Conservation (phyloP, 1,284 basidiomycete species). For the Trichosporon ovoides region DNA sequence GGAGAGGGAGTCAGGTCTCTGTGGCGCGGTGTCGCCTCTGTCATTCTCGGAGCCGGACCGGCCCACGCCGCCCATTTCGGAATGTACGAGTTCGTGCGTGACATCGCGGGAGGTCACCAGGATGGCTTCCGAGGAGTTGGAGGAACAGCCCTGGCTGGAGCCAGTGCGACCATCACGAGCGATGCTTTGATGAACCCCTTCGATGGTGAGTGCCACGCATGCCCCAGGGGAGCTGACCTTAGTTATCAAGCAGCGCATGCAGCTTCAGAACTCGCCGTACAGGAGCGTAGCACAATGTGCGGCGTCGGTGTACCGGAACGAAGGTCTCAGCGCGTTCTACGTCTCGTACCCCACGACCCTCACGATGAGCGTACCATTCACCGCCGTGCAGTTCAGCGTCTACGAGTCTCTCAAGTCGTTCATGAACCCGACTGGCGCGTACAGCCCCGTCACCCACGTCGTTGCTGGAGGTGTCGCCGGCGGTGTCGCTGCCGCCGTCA, state of each 20-base stretch:
- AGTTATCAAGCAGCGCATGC: constrained; percentile 99
- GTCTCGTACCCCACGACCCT: constrained; percentile 97
- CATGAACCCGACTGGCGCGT: constrained; percentile 77
- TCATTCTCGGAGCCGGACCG: constrained; percentile 93
- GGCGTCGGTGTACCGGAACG: constrained; percentile 68
- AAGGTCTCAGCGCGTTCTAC: constrained; percentile 91
- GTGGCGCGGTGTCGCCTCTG: constrained; percentile 96
- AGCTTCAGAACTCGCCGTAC: constrained; percentile 86
- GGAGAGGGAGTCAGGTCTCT: constrained; percentile 86
- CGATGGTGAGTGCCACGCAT: constrained; percentile 63
- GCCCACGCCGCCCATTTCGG: constrained; percentile 99
- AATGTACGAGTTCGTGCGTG: constrained; percentile 90
- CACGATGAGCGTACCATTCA: constrained; percentile 95
- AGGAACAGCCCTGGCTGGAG: constrained; percentile 78
- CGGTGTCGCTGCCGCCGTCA: constrained; percentile 88
- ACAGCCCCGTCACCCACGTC: constrained; percentile 88
- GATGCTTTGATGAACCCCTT: constrained; percentile 99
- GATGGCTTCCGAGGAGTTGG: constrained; percentile 46
- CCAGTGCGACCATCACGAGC: constrained; percentile 86
- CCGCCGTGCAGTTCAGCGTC: constrained; percentile 93
- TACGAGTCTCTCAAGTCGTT: constrained; percentile 90
- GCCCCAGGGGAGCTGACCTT: constrained; percentile 9
- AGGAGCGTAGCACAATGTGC: constrained; percentile 79
- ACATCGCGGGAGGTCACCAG: constrained; percentile 69
- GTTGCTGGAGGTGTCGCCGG: constrained; percentile 87